Evolutionary conservation across 257 asterid genomes (phyloP).

Genomic region (Catharanthus roseus): DNA sequence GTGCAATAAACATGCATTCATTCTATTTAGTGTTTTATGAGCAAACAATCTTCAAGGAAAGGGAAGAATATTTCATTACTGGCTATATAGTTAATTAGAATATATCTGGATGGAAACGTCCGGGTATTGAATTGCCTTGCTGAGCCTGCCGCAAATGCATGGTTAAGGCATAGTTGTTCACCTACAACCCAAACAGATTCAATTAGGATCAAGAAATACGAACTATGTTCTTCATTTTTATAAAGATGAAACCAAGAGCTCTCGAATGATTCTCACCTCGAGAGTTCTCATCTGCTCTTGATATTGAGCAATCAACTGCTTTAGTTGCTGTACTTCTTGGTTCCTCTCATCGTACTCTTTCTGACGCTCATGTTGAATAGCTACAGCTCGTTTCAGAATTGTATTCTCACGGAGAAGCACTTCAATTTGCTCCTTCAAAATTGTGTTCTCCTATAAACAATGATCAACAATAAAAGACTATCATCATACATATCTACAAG

Average conservation of each 20-base stretch:
- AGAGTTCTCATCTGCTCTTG: conserved; percentile 54
- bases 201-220: neutral
- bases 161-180: conserved; percentile 64
- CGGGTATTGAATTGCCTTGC: conserved; percentile 48
- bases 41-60: neutral
- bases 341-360: conserved; percentile 63
- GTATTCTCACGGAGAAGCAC: conserved; percentile 45
- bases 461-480: too few relatives aligned
- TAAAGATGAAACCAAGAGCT: neutral
- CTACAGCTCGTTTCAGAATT: conserved; percentile 78
- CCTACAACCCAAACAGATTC: conserved; percentile 31
- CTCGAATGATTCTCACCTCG: conserved; percentile 33
- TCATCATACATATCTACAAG: neutral
- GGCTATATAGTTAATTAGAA: conserved; percentile 29
- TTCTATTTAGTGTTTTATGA: neutral
- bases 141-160: conserved; percentile 64
- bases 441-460: conserved; percentile 70
- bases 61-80: neutral
- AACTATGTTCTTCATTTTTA: neutral
- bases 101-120: conserved; percentile 61
- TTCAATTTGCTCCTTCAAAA: conserved; percentile 67
- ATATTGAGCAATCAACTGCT: conserved; percentile 57
- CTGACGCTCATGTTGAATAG: conserved; percentile 78
- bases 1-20: neutral
- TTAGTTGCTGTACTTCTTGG: conserved; percentile 63